Evolutionary conservation across 305 asterid genomes (phyloP).

Genomic region (Caryopteris hybrid): DNA sequence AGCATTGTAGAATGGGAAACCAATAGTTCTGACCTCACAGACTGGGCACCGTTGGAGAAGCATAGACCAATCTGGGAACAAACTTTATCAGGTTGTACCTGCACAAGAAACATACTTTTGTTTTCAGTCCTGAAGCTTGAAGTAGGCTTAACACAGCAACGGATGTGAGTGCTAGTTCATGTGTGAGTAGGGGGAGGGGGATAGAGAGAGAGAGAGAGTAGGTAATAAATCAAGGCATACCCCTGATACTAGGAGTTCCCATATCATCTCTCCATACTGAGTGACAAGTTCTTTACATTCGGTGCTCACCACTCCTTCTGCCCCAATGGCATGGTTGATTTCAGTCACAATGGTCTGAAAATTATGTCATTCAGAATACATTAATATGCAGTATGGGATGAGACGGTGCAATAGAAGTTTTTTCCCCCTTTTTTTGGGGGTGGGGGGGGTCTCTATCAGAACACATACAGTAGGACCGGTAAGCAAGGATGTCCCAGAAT

Average conservation of each 20-base stretch:
- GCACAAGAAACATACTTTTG: constrained; percentile 17
- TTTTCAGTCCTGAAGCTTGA: constrained; percentile 2
- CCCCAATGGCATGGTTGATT: constrained; percentile 96
- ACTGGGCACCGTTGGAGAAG: constrained; percentile 35
- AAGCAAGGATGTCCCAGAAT: constrained; percentile 92
- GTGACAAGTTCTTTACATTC: constrained; percentile 81
- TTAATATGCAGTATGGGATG: constrained; percentile 5
- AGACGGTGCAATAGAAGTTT: background rate
- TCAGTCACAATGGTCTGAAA: constrained; percentile 76
- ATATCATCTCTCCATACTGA: constrained; percentile 79
- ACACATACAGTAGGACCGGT: constrained; percentile 85
- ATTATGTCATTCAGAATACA: background rate
- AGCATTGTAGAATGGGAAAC: background rate
- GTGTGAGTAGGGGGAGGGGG: no score
- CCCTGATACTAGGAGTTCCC: constrained; percentile 84
- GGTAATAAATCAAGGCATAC: no score
- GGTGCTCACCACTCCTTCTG: constrained; percentile 74
- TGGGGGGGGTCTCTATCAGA: background rate
- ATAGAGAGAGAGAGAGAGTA: background rate
- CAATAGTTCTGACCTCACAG: constrained; percentile 33
- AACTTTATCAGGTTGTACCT: constrained; percentile 68
- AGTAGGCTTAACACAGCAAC: background rate
- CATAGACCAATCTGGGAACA: constrained; percentile 75
- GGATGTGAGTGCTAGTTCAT: background rate
- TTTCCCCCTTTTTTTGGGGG: background rate